Evolutionary conservation across 768 basidiomycete genomes (phyloP), one percentile per base, ranked within the genome.

Genomic region (Hydnomerulius pinastri): DNA sequence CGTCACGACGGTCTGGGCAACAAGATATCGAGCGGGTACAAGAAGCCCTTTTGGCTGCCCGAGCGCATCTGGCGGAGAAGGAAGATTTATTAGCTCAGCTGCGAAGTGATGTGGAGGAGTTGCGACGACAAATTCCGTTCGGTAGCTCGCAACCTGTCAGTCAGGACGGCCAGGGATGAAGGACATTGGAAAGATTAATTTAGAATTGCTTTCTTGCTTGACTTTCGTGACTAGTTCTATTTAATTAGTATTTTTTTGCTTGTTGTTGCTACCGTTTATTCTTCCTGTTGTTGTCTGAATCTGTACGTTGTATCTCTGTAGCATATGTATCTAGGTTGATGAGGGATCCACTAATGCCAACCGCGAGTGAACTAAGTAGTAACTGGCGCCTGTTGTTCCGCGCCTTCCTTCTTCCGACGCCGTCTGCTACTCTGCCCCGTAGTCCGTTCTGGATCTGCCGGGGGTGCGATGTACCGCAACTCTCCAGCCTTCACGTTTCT

Each of bases 391-490:
- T n/a, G n/a, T n/a, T n/a, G 37, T 28, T 41, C 40, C 33, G n/a
- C 33, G 7, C 51, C 27, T 30, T 45, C 40, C 49, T n/a, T 54
- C 30, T 13, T 49, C n/a, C 43, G 36, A 17, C 50, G 8, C 33
- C 20, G 29, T 40, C 43, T 46, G 7, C 45, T 36, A 20, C 33
- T 17, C 12, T 27, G 36, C n/a, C 23, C 39, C 2, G 38, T 28
- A n/a, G 45, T 41, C 6, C 33, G 33, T 35, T 15, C 15, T n/a
- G 3, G 6, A 24, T 17, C 51, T 27, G 39, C 39, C 18, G 62
- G 56, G 1, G 65, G 60, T 1, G 74, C 71, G 6, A 75, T 54
- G 58, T 81, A 83, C 2, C 44, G 55, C 33, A 69, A 58, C 10
- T 64, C 59, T 12, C 58, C 69, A 39, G 60, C 66, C 2, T 65